phyloP scores from a whole-genome alignment of 495 filamentous ascomycete genomes.

The Aeminium ludgeri region DNA sequence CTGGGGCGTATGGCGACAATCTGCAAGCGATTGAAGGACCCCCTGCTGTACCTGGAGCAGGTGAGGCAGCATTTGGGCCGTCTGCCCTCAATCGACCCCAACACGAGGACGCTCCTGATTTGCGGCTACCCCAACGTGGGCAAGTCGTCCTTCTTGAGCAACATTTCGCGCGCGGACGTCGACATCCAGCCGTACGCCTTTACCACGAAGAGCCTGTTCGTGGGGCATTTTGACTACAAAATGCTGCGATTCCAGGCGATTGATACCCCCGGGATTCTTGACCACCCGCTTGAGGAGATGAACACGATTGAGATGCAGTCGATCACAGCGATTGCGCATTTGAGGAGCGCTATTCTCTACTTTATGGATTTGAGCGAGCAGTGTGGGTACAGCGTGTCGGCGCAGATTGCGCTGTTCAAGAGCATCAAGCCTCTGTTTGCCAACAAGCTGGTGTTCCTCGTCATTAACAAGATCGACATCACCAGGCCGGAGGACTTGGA shows the following conservation, averaged over 20 bases:
- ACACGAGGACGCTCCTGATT: constrained; percentile 83
- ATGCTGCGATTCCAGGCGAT: constrained; percentile 87
- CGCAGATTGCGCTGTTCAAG: constrained; percentile 84
- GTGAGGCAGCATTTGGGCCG: constrained; percentile 94
- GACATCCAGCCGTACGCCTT: constrained; percentile 98
- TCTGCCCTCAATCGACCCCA: constrained; percentile 94
- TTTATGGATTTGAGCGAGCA: constrained; percentile 98
- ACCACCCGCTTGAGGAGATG: constrained; percentile 98
- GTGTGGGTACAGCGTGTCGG: constrained; percentile 84
- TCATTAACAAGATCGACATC: constrained; percentile 97
- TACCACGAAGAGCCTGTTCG: constrained; percentile 93
- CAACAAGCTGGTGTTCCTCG: constrained; percentile 90
- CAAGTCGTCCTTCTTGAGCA: constrained; percentile 86
- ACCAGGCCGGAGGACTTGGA: constrained; percentile 77
- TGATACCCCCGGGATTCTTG: constrained; percentile 84
- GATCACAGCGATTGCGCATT: constrained; percentile 91
- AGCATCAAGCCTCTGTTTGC: constrained; percentile 92
- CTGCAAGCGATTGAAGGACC: constrained; percentile 80
- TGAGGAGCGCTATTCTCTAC: constrained; percentile 84
- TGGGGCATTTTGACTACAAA: constrained; percentile 97
- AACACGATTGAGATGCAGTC: constrained; percentile 99
- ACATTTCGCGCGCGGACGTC: constrained; percentile 85
- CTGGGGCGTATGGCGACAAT: constrained; percentile 95
- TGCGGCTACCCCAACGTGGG: constrained; percentile 97
- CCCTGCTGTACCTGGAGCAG: constrained; percentile 89